Evolutionary conservation across 2,329 filamentous ascomycete genomes (phyloP).

Genomic region (Stemphylium lycopersici): DNA sequence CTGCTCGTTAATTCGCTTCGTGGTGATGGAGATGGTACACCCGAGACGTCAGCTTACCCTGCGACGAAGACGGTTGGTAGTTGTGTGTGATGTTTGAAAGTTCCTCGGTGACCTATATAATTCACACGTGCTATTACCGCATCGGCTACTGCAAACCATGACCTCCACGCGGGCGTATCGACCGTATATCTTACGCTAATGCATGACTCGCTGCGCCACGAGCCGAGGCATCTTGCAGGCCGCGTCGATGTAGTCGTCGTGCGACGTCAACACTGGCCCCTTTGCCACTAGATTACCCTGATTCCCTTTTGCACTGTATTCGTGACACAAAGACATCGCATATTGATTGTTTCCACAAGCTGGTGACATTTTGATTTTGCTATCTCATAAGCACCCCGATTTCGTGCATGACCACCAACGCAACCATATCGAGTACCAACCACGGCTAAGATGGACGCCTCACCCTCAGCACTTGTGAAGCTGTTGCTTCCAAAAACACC

Average conservation of each 20-base stretch:
- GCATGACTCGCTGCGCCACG: slow-evolving; percentile 8
- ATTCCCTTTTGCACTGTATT: background rate
- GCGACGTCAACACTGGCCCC: slow-evolving; percentile 23
- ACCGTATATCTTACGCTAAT: slow-evolving; percentile 4
- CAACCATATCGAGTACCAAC: background rate
- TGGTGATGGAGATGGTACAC: background rate
- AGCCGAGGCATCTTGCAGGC: slow-evolving; percentile 17
- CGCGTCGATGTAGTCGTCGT: slow-evolving; percentile 3
- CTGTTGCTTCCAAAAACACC: slow-evolving; percentile 57
- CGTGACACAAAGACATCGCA: background rate
- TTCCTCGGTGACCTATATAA: no score
- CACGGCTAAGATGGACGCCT: slow-evolving; percentile 39
- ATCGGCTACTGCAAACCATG: background rate
- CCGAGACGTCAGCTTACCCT: background rate
- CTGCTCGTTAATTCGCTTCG: no score
- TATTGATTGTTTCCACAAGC: no score
- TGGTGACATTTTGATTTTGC: no score
- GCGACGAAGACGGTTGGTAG: background rate
- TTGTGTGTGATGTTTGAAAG: no score
- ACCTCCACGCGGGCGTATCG: slow-evolving; percentile 3
- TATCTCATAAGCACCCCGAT: no score
- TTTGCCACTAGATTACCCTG: slow-evolving; percentile 5
- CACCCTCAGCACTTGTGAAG: slow-evolving; percentile 43
- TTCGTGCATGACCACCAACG: no score
- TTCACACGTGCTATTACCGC: background rate